Base-by-base conservation (phyloP, 345 rosid species). In the Sonneratia caseolaris region DNA sequence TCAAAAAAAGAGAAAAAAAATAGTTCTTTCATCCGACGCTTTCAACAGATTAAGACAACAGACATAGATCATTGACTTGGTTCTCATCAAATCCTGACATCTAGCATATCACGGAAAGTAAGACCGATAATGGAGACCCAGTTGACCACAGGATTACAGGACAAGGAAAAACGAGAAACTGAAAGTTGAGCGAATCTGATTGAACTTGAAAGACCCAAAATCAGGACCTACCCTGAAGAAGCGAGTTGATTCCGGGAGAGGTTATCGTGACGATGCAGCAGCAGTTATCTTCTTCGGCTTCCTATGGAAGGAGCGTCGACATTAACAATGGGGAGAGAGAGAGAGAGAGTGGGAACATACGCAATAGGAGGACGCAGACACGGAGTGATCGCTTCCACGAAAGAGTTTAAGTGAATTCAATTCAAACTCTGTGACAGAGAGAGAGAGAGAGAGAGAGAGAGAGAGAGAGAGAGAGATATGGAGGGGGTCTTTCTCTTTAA, bases 381-480 rank as follows among this genome's bases (percentile, higher is more conserved):
- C 70, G 55, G 70, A 68, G 4, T 40, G 55, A 68, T 24, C 10
- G 70, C 70, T 27, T 68, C 69, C 48, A 38, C 22, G 49, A 45
- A 9, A 67, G 69, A 19, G 43, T 37, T 37, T 51, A 67, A 67
- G 6, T 57, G 64, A 35, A 62, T 62, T 27, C 66, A 62, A 27
- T 27, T 62, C 37, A 62, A 62, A 62, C 16, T 57, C 3, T 1
- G 59, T 19, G 64, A 57, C 35, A 57, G 64, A 57, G 64, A 57
- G 64, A 57, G 62, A 56, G 62, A 56, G 45, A 42, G 9, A 42
- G 45, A 27, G 32, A 42, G 9, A 42, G 45, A 27, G 32, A 57
- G 64, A 57, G 64, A 57, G 64, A 57, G 62, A 56, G 62, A 56
- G 45, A 42, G 9, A 42, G 45, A 27, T n/a, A n/a, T n/a, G 32